Percentiles rank a stretch among this genome's conserved stretches.
These are phyloP conservation scores for Asterella californica DNA, from an alignment of 225 moss, liverwort and hornwort genomes.

Conservation along the genomic window DNA sequence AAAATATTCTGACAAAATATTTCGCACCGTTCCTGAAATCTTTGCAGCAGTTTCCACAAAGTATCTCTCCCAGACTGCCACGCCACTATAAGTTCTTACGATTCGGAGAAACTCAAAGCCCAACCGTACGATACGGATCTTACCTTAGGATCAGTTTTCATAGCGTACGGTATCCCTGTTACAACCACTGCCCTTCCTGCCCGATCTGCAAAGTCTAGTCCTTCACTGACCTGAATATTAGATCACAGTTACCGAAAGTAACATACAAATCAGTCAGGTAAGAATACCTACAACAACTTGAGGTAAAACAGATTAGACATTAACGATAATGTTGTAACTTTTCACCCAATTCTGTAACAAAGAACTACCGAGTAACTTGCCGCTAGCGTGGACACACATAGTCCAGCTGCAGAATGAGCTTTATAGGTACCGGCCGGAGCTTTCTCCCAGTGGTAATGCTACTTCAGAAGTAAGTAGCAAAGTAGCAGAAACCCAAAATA, in stretches of 20 bases:
- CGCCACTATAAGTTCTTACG: neutral
- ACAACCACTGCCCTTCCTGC: conserved; percentile 94
- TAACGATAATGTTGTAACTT: too few species aligned
- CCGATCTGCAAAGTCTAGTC: conserved; percentile 96
- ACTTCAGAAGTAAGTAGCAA: too few species aligned
- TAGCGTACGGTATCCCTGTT: conserved; percentile 96
- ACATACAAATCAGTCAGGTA: neutral
- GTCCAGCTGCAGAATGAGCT: too few species aligned
- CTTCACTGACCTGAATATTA: conserved; percentile 80
- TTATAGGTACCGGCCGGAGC: too few species aligned
- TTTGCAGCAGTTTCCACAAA: too few species aligned
- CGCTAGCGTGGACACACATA: too few species aligned
- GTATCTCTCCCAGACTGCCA: neutral
- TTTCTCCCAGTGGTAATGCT: neutral
- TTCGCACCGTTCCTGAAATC: too few species aligned
- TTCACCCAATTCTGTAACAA: too few species aligned
- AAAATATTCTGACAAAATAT: too few species aligned
- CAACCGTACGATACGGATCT: conserved; percentile 1
- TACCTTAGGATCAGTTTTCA: conserved; percentile 99
- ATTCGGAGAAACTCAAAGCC: neutral
- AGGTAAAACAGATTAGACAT: neutral
- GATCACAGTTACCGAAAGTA: neutral
- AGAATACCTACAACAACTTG: neutral
- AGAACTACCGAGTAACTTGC: too few species aligned
- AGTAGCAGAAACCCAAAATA: too few species aligned